Percentiles rank a stretch among this genome's conserved stretches.
phyloP scores from a whole-genome alignment of 2,329 filamentous ascomycete genomes.

The Aspergillus thermomutatus region DNA sequence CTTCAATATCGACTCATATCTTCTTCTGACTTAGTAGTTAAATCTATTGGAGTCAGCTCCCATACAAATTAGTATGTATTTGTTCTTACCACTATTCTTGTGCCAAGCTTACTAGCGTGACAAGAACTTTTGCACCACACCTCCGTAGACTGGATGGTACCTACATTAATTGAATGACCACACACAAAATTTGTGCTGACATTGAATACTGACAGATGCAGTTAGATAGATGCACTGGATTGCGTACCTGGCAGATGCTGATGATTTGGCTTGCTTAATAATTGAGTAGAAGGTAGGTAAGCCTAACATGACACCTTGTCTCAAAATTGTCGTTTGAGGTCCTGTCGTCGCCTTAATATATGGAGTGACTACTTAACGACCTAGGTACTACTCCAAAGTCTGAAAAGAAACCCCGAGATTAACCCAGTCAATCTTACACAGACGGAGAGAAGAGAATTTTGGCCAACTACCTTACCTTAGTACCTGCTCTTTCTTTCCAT shows the following conservation, averaged over 20 bases:
- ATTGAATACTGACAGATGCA: conserved; percentile 1
- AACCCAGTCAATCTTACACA: neutral
- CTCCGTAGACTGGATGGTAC: neutral
- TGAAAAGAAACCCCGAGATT: neutral
- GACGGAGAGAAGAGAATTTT: too few species aligned
- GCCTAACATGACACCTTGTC: conserved; percentile 9
- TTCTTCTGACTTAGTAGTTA: neutral
- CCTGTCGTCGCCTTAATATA: neutral
- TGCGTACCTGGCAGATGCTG: conserved; percentile 19
- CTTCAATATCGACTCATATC: too few species aligned
- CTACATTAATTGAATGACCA: neutral
- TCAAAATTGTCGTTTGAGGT: neutral
- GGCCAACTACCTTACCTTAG: too few species aligned
- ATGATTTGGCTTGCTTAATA: conserved; percentile 11
- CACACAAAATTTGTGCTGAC: neutral
- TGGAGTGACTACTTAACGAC: too few species aligned
- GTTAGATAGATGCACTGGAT: conserved; percentile 10
- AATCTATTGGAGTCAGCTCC: neutral
- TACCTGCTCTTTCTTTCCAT: neutral
- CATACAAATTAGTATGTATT: neutral
- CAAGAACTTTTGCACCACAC: neutral
- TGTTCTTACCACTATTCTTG: neutral
- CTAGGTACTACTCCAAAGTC: too few species aligned
- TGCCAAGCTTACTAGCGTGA: neutral
- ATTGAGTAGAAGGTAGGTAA: conserved; percentile 1